These are phyloP conservation scores for Cladosporium sp. DNA, from an alignment of 2,329 filamentous ascomycete genomes.

Conservation along the genomic window DNA sequence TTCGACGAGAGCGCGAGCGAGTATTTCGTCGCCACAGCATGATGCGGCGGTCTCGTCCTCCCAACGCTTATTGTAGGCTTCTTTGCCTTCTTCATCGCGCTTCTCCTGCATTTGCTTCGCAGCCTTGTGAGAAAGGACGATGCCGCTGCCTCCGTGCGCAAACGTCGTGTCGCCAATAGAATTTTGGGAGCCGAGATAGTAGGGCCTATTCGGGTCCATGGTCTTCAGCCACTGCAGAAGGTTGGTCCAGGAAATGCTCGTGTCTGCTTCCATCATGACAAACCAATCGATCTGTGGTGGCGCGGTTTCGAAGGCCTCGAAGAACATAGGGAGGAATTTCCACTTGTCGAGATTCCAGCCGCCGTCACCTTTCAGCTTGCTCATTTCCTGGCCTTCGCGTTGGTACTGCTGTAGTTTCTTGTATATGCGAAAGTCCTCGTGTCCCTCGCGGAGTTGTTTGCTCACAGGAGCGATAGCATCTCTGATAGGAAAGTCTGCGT, in stretches of 20 bases:
- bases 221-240: constrained; percentile 53
- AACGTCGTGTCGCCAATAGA: constrained; percentile 42
- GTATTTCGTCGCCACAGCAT: constrained; percentile 58
- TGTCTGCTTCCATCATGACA: constrained; percentile 60
- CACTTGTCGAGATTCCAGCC: constrained; percentile 60
- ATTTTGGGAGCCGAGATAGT: constrained; percentile 54
- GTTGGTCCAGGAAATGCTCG: constrained; percentile 51
- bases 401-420: constrained; percentile 36
- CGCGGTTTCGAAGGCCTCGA: constrained; percentile 51
- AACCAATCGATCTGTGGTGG: constrained; percentile 55
- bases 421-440: constrained; percentile 40
- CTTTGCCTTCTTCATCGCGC: constrained; percentile 45
- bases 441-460: constrained; percentile 31
- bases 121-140: constrained; percentile 48
- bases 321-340: constrained; percentile 60
- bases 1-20: constrained; percentile 53
- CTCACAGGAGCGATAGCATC: constrained; percentile 38
- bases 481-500: constrained; percentile 45
- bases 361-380: constrained; percentile 36
- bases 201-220: constrained; percentile 45
- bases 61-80: constrained; percentile 42
- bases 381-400: constrained; percentile 36
- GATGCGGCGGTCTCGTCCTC: constrained; percentile 48
- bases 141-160: constrained; percentile 48
- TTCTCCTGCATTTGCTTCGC: constrained; percentile 40